These are phyloP conservation scores for Trichoderma reesei DNA, from an alignment of 495 filamentous ascomycete species.

Conservation along the genomic window DNA sequence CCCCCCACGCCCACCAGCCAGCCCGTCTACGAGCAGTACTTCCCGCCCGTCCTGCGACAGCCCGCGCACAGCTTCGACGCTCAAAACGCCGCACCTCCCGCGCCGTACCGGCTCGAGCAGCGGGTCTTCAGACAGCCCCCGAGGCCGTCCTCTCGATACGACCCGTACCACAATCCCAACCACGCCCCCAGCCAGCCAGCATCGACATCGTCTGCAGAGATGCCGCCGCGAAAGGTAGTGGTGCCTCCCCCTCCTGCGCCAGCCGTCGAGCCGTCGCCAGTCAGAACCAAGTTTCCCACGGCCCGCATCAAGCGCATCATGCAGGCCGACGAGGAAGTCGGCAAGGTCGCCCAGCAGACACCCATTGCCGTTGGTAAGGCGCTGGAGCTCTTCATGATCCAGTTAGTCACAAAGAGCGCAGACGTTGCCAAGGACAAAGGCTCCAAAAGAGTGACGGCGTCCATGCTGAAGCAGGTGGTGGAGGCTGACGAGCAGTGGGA, in stretches of 20 bases:
- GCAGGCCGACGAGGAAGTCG: constrained; percentile 98
- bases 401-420: constrained; percentile 77
- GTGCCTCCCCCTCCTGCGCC: constrained; percentile 18
- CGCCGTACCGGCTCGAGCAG: neutral
- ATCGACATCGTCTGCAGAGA: neutral
- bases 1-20: neutral
- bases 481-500: constrained; percentile 81
- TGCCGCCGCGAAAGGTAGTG: constrained; percentile 33
- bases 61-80: constrained; percentile 4
- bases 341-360: constrained; percentile 95
- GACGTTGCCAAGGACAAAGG: constrained; percentile 69
- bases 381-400: constrained; percentile 94
- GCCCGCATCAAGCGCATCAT: constrained; percentile 98
- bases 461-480: constrained; percentile 84
- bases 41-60: constrained; percentile 14
- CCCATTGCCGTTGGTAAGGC: constrained; percentile 93
- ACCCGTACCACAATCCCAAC: neutral
- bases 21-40: constrained; percentile 13
- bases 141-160: neutral
- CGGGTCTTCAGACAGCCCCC: constrained; percentile 14
- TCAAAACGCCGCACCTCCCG: constrained; percentile 9
- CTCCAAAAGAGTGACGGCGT: constrained; percentile 80
- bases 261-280: constrained; percentile 50
- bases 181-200: constrained; percentile 1
- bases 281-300: constrained; percentile 94